These are phyloP conservation scores for Microstegium vimineum DNA, from an alignment of 176 grass and related monocot genomes.

Conservation along the genomic window DNA sequence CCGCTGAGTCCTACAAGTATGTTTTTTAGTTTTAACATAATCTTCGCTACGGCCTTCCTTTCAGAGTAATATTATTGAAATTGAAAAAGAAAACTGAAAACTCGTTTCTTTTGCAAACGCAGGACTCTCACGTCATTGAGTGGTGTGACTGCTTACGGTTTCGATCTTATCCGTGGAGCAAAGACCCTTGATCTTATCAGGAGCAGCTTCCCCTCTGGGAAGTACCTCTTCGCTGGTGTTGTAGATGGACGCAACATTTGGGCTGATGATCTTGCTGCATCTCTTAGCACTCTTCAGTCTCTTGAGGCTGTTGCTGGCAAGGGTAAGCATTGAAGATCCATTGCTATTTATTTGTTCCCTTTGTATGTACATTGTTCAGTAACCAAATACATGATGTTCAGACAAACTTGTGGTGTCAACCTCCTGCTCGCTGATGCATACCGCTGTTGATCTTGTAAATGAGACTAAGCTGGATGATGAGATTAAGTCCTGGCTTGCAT, in stretches of 20 bases:
- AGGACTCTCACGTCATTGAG: slow-evolving; percentile 78
- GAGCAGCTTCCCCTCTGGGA: slow-evolving; percentile 70
- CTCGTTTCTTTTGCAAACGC: slow-evolving; percentile 28
- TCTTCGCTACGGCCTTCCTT: neutral
- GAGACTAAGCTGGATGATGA: slow-evolving; percentile 89
- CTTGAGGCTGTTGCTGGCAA: slow-evolving; percentile 79
- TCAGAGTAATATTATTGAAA: neutral
- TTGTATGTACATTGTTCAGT: slow-evolving; percentile 10
- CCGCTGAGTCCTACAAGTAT: slow-evolving; percentile 89
- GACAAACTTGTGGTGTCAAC: slow-evolving; percentile 95
- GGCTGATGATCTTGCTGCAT: slow-evolving; percentile 84
- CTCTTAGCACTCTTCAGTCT: slow-evolving; percentile 65
- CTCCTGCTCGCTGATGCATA: slow-evolving; percentile 95
- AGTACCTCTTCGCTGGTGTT: slow-evolving; percentile 90
- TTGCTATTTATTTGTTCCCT: slow-evolving; percentile 9
- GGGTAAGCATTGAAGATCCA: slow-evolving; percentile 40
- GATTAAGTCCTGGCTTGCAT: slow-evolving; percentile 93
- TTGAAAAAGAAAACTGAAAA: slow-evolving; percentile 4
- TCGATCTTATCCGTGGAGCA: slow-evolving; percentile 82
- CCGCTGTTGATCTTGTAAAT: slow-evolving; percentile 90
- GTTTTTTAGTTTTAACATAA: slow-evolving; percentile 12
- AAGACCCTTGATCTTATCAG: slow-evolving; percentile 84
- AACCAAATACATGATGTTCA: slow-evolving; percentile 32
- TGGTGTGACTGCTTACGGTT: slow-evolving; percentile 67
- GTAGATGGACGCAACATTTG: slow-evolving; percentile 95